These are phyloP conservation scores for Coemansia sp. DNA, from an alignment of 192 early-diverging fungal genomes.

Conservation along the genomic window DNA sequence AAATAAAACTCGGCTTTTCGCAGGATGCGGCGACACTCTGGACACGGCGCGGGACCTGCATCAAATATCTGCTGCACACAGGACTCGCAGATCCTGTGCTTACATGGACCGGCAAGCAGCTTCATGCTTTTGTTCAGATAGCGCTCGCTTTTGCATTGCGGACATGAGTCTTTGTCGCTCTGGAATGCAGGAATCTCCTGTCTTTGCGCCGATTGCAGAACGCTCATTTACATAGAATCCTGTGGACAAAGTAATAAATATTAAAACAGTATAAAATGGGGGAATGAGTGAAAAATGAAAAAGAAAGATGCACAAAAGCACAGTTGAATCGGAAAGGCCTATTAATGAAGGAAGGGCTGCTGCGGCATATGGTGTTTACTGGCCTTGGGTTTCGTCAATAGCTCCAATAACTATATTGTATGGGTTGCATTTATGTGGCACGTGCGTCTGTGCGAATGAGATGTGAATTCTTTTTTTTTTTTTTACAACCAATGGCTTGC, in stretches of 20 bases:
- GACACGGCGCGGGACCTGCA: slow-evolving; percentile 87
- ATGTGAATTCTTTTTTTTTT: too few species aligned
- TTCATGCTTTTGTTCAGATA: slow-evolving; percentile 86
- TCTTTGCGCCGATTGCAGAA: slow-evolving; percentile 32
- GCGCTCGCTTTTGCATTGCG: slow-evolving; percentile 80
- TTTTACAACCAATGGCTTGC: neutral
- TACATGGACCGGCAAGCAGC: slow-evolving; percentile 90
- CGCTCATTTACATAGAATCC: slow-evolving; percentile 25
- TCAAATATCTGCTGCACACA: slow-evolving; percentile 87
- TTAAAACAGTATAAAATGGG: neutral
- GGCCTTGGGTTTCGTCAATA: too few species aligned
- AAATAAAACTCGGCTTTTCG: slow-evolving; percentile 81
- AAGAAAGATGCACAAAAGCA: neutral
- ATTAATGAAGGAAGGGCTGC: too few species aligned
- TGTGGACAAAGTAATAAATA: too few species aligned
- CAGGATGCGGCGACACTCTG: slow-evolving; percentile 79
- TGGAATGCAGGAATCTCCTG: slow-evolving; percentile 43
- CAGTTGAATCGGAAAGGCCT: neutral
- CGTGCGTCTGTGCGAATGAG: too few species aligned
- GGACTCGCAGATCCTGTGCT: slow-evolving; percentile 95
- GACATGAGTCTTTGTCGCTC: slow-evolving; percentile 57
- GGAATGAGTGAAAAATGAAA: neutral
- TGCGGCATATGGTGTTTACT: too few species aligned
- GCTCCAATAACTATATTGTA: too few species aligned
- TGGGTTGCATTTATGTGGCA: too few species aligned